Evolutionary conservation across 1,284 basidiomycete genomes (phyloP).

Genomic region (Cutaneotrichosporon mucoides): DNA sequence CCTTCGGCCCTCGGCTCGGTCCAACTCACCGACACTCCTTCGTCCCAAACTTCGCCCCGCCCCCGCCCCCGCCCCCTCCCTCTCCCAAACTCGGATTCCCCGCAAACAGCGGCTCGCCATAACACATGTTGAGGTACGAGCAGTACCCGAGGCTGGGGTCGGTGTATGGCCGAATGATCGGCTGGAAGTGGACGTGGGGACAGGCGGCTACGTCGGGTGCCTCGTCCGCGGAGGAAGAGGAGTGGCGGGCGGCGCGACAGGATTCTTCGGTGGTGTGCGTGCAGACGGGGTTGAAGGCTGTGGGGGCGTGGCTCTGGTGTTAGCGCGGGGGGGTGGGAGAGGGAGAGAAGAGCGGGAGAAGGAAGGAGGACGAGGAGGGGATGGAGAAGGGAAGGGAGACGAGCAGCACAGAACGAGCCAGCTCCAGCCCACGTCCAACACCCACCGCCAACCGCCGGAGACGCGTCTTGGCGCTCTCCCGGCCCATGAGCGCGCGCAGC

Average conservation of each 20-base stretch:
- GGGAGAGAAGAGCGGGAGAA: slow-evolving; percentile 50
- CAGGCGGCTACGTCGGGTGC: neutral
- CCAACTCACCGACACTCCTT: slow-evolving; percentile 44
- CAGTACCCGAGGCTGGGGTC: slow-evolving; percentile 83
- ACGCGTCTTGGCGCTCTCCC: slow-evolving; percentile 68
- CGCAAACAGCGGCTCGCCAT: slow-evolving; percentile 56
- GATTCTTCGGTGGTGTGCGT: slow-evolving; percentile 73
- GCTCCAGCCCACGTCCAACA: slow-evolving; percentile 32
- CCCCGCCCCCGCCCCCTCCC: slow-evolving; percentile 10
- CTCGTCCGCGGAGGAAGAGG: neutral
- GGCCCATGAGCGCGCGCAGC: slow-evolving; percentile 70
- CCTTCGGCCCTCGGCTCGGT: too few relatives aligned
- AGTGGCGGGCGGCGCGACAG: slow-evolving; percentile 57
- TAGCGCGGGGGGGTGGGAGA: too few relatives aligned
- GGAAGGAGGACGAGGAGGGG: too few relatives aligned
- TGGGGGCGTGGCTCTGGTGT: slow-evolving; percentile 2
- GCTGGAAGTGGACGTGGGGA: slow-evolving; percentile 65
- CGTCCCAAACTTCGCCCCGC: slow-evolving; percentile 19
- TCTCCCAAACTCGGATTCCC: slow-evolving; percentile 46
- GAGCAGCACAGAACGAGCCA: neutral
- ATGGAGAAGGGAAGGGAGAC: too few relatives aligned
- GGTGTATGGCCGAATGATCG: slow-evolving; percentile 82
- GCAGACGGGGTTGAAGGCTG: slow-evolving; percentile 78
- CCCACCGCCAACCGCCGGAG: slow-evolving; percentile 59
- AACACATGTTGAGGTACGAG: slow-evolving; percentile 86